Base-by-base conservation (phyloP, 1,139 yeast genomes). In the Yamadazyma blattariae region DNA sequence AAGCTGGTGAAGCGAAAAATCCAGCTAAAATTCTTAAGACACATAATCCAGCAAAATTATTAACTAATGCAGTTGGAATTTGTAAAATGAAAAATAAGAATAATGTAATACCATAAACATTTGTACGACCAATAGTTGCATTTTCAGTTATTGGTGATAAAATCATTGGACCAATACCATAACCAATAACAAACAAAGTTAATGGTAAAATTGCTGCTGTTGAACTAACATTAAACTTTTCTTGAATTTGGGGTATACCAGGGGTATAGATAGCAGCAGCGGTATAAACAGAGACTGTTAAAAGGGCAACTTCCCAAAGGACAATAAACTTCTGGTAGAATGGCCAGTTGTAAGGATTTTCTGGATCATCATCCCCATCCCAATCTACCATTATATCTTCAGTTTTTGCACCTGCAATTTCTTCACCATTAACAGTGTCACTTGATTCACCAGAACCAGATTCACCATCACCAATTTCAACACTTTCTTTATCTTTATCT, bases 221-320 rank as follows among this genome's bases (percentile, higher is more conserved):
- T 25, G 47, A 42, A 26, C 46, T 34, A 9, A 72, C 45, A 6
- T 57, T 37, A 29, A 53, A 68, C 46, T 57, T 49, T 14, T 35
- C 52, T 55, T 47, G 54, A 19, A 65, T 51, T 25, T 57, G 48
- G 7, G 52, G 54, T 15, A 61, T 40, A 13, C 81, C 82, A 0
- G 86, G 83, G 1, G 83, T 71, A 46, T 74, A 77, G 17, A 78
- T 71, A 1, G 85, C 78, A 1, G 84, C 68, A 5, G 79, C 82
- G 68, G 77, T 73, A 47, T 80, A 79, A 3, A 77, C 79, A 4
- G 74, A 61, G 4, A 66, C 54, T 2, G 84, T 76, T 37, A 79
- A 58, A 25, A 74, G 37, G 32, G 70, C 64, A 20, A 75, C 60
- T 38, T 68, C 59, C 6, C 65, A 13, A 1, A 68, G 55, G 28